Conservation (phyloP, 2,329 filamentous ascomycete genomes). For the Phoma herbarum region DNA sequence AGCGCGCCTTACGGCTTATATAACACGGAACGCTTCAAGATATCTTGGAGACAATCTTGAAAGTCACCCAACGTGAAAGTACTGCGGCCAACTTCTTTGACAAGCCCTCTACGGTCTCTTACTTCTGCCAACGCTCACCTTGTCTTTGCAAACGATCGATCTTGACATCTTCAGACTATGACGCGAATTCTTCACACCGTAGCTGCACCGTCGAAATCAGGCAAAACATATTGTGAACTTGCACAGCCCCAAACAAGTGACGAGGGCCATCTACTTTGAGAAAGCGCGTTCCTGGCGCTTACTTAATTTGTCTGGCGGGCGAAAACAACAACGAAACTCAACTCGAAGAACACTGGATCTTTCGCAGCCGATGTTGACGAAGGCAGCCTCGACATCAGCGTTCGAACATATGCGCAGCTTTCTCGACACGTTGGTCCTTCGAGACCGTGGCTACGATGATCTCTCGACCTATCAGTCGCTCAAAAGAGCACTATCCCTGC, state of each 20-base stretch:
- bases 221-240: not conserved
- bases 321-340: constrained; percentile 3
- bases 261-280: not conserved
- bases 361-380: not conserved
- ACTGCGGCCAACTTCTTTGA: not conserved
- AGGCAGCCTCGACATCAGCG: not conserved
- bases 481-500: constrained; percentile 3
- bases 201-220: not conserved
- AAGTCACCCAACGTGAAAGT: not conserved
- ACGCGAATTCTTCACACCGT: not conserved
- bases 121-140: not conserved
- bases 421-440: not conserved
- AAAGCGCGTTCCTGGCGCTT: constrained; percentile 3
- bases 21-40: too few relatives aligned
- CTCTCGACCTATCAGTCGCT: not conserved
- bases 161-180: not conserved
- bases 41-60: not conserved
- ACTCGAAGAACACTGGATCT: not conserved
- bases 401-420: not conserved
- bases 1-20: too few relatives aligned
- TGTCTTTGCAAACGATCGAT: not conserved
- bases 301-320: not conserved
- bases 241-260: constrained; percentile 10
- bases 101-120: not conserved
- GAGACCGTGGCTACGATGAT: not conserved